A percentile compares a stretch with the other conserved stretches of the same genome.
Evolutionary conservation across 164 flowering plant species (phyloP).

Genomic region (Tetracentron sinense): DNA sequence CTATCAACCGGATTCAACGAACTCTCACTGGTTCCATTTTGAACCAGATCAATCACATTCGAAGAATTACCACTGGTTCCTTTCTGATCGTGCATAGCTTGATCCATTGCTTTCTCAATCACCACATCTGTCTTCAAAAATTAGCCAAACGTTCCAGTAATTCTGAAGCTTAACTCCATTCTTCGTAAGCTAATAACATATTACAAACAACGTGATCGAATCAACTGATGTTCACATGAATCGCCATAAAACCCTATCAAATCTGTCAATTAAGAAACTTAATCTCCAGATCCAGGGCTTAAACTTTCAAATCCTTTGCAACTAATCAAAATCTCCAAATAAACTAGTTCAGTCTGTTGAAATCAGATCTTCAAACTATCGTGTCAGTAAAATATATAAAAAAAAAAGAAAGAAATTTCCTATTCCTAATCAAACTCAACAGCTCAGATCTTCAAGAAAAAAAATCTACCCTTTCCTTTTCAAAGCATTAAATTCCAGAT

Average conservation of each 20-base stretch:
- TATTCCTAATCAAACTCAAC: no score
- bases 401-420: no score
- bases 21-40: background rate
- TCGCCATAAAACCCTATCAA: background rate
- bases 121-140: background rate
- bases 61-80: background rate
- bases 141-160: background rate
- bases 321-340: background rate
- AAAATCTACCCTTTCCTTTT: background rate
- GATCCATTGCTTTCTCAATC: constrained; percentile 13
- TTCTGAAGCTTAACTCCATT: background rate
- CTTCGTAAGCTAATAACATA: background rate
- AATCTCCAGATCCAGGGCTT: background rate
- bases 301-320: background rate
- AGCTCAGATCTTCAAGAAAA: background rate
- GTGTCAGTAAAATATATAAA: no score
- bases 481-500: background rate
- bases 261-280: background rate
- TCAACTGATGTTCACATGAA: background rate
- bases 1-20: constrained; percentile 1
- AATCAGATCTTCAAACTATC: no score
- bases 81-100: background rate
- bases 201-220: no score
- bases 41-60: background rate
- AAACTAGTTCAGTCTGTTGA: no score